A percentile compares a stretch with the other conserved stretches of the same genome.
Conservation (phyloP, 2,329 filamentous ascomycete species). For the Scorias spongiosa region DNA sequence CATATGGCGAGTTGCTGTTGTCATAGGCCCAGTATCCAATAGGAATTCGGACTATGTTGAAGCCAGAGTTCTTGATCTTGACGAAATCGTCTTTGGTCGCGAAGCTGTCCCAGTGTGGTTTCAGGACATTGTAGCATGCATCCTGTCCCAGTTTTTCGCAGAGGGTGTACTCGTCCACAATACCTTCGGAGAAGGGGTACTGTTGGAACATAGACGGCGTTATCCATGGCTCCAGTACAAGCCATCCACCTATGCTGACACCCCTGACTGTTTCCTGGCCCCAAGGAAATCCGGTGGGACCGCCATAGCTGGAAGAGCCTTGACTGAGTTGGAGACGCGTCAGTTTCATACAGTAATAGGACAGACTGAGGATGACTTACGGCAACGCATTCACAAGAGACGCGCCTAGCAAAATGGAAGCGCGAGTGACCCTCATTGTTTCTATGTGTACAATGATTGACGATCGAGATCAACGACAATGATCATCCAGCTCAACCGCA, state of each 20-base stretch:
- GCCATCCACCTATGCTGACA: conserved; percentile 37
- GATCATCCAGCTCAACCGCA: no score
- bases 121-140: conserved; percentile 27
- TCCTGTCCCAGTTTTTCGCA: conserved; percentile 33
- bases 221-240: conserved; percentile 37
- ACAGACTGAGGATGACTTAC: background rate
- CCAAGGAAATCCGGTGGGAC: conserved; percentile 30
- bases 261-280: conserved; percentile 35
- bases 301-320: background rate
- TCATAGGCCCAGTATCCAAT: conserved; percentile 46
- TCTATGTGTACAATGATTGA: no score
- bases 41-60: conserved; percentile 45
- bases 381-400: background rate
- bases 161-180: conserved; percentile 40
- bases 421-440: background rate
- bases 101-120: conserved; percentile 37
- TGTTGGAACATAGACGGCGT: conserved; percentile 40
- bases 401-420: background rate
- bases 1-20: conserved; percentile 35
- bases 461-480: no score
- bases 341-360: no score
- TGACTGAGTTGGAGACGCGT: background rate
- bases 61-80: conserved; percentile 40
- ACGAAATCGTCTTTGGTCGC: conserved; percentile 38
- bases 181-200: conserved; percentile 13